Base-by-base conservation (phyloP, 1,284 basidiomycete species). In the Cutaneotrichosporon spelunceum region DNA sequence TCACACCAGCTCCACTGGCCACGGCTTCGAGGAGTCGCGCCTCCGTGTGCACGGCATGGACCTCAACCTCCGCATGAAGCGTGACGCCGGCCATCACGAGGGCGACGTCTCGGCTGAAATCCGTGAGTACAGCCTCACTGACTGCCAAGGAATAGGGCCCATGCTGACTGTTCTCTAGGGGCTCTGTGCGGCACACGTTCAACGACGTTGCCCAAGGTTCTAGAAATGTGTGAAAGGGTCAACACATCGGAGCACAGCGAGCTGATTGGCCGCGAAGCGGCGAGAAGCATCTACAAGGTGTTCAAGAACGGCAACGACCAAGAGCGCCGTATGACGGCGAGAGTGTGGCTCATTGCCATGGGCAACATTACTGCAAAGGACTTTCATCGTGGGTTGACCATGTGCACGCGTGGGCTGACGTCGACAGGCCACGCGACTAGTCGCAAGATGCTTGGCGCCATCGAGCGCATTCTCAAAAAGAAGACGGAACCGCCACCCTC, bases 311-410 rank as follows among this genome's bases (percentile, higher is more conserved):
- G 75, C 1, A 66, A 67, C 29, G 76, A 78, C 34, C 39, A 60
- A 16, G 75, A 77, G 44, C 63, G 72, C 24, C 59, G 72, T 19
- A 70, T 72, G 55, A 74, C 75, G 0, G 70, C 72, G 19, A 75
- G 75, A 36, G 70, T 79, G 11, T 79, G 78, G 78, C 59, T 76
- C 33, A 66, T 78, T 36, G 67, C 76, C 59, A 77, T 78, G 72
- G 63, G 69, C 8, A 76, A 74, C 60, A 65, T 75, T 39, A 57
- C 64, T 4, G 64, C 66, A 9, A 70, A 68, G 34, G 70, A 69
- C 4, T 77, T 74, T 59, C 65, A 70, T 62, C 59, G 77, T 77
- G 60, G 66, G 76, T 69, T 69, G 14, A 7, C 9, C 11, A 34
- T 4, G 34, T 7, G 27, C 34, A 13, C n/a, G 23, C 19, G 36